Percentiles rank a stretch among this genome's conserved stretches.
These are phyloP conservation scores for Ogataea neopini DNA, from an alignment of 805 yeast species.

Conservation along the genomic window DNA sequence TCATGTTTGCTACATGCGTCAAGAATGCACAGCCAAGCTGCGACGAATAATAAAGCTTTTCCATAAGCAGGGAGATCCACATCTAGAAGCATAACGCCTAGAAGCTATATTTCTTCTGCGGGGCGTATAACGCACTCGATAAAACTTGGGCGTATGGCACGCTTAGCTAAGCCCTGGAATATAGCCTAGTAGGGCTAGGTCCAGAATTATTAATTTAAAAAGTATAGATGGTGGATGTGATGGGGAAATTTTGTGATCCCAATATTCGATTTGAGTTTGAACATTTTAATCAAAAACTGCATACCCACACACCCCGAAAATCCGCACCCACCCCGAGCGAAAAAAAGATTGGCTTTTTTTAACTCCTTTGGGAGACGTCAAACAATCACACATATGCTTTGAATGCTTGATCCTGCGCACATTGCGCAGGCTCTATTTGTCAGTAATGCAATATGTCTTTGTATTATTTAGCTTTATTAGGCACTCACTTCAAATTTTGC, in stretches of 20 bases:
- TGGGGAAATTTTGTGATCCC: no score
- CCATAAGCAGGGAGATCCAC: neutral
- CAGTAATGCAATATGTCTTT: neutral
- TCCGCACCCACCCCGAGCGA: neutral
- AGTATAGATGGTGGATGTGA: no score
- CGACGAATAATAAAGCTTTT: neutral
- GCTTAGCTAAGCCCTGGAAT: no score
- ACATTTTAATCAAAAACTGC: no score
- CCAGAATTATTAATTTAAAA: no score
- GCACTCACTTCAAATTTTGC: neutral
- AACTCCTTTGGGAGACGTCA: neutral
- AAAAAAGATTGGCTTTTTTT: neutral
- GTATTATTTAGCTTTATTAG: no score
- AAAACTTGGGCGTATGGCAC: neutral
- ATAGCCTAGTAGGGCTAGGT: no score
- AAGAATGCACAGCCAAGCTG: neutral
- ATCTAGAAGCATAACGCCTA: neutral
- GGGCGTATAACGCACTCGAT: no score
- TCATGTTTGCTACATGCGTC: conserved; percentile 4
- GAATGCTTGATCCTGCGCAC: neutral
- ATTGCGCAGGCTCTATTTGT: neutral
- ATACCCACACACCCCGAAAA: neutral
- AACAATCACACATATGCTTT: neutral
- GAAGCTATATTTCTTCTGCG: no score
- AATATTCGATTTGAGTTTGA: no score